Evolutionary conservation across 139 green algal species (phyloP).

Genomic region (Ulvella scutata): DNA sequence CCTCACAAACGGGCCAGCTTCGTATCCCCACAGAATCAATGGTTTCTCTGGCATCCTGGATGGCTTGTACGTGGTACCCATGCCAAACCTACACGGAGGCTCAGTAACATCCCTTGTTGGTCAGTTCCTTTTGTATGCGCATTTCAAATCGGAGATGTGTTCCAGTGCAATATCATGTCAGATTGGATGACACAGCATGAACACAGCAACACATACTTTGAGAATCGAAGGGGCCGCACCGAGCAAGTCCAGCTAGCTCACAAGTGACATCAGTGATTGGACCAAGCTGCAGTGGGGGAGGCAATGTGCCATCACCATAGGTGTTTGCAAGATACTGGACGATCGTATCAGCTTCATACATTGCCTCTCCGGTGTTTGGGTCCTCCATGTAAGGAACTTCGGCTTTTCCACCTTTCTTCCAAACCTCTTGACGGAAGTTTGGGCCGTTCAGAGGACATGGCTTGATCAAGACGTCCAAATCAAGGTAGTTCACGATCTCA

Average conservation of each 20-base stretch:
- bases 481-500: conserved; percentile 42
- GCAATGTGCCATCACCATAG: conserved; percentile 61
- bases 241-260: conserved; percentile 27
- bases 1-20: conserved; percentile 45
- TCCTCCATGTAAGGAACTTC: conserved; percentile 70
- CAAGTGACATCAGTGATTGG: conserved; percentile 40
- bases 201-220: too few species aligned
- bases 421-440: conserved; percentile 38
- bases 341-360: conserved; percentile 84
- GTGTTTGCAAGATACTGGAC: conserved; percentile 72
- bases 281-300: conserved; percentile 38
- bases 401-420: conserved; percentile 1
- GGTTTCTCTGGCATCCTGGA: conserved; percentile 22
- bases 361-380: conserved; percentile 54
- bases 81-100: conserved; percentile 6
- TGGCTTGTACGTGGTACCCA: conserved; percentile 11
- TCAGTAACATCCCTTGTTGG: too few species aligned
- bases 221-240: too few species aligned
- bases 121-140: too few species aligned
- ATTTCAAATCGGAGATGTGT: too few species aligned
- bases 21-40: conserved; percentile 56
- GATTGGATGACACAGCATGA: too few species aligned
- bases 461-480: conserved; percentile 69
- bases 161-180: too few species aligned
- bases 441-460: conserved; percentile 42